Evolutionary conservation across 2,329 filamentous ascomycete genomes (phyloP), one percentile per base, ranked within the genome.

Genomic region (Fusarium mexicanum): DNA sequence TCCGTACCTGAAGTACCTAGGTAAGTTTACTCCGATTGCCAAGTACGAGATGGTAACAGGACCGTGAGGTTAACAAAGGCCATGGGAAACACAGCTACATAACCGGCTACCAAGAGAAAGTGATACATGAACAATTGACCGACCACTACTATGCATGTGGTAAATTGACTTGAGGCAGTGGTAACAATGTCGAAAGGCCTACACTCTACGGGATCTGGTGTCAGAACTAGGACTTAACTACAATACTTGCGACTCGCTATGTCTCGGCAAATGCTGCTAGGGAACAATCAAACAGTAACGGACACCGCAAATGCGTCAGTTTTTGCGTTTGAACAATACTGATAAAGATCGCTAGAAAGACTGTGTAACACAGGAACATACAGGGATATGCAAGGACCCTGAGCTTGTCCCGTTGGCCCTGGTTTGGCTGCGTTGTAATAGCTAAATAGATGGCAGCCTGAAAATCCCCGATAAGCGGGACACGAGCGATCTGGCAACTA

Each of bases 391-490:
- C 22, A 47, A 60, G 60, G 47, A 70, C 67, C 66, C 66, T 70
- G 67, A 70, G 51, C 60, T 54, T 63, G 46, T 41, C 59, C 66
- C 63, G 69, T 69, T 61, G 47, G 46, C 35, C 57, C 61, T 37
- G 67, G 68, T 65, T 53, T 37, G 41, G 55, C 51, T 40, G 41
- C 37, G 41, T 22, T 68, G 66, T 33, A 54, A 62, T 63, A 67
- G 26, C 31, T 62, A 33, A 38, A 54, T 47, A 41, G 62, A 54
- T 46, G 77, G 75, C 65, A 26, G 33, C 50, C 18, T 53, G 33
- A 24, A 77, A 78, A 77, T 78, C 72, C 69, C 76, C 76, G 76
- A 77, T 78, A 77, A 78, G 76, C 70, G 75, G 75, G 64, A 64
- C 43, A 54, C 18, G 59, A 44, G 26, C 46, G 67, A 70, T 70